Evolutionary conservation across 2,329 filamentous ascomycete genomes (phyloP).

Genomic region (Neonectria ditissima): DNA sequence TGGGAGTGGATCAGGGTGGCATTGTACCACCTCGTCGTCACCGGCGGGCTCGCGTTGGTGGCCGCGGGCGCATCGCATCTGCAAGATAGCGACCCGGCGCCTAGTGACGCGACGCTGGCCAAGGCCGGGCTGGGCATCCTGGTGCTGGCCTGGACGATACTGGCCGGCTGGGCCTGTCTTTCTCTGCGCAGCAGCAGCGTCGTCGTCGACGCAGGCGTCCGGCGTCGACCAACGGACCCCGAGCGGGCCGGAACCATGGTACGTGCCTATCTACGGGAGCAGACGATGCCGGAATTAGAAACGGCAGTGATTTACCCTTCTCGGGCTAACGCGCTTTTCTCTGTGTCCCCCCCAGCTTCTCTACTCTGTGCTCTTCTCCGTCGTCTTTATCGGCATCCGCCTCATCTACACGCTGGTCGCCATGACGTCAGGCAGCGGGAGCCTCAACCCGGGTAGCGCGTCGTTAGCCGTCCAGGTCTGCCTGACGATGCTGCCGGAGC

Average conservation of each 20-base stretch:
- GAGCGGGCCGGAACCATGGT: slow-evolving; percentile 18
- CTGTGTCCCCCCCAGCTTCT: no score
- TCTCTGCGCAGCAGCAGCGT: no score
- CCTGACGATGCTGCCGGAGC: slow-evolving; percentile 20
- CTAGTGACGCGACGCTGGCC: slow-evolving; percentile 14
- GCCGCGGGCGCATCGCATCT: slow-evolving; percentile 17
- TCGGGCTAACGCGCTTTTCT: background rate
- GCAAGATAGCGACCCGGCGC: slow-evolving; percentile 9
- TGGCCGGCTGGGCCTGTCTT: slow-evolving; percentile 12
- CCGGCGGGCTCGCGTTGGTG: slow-evolving; percentile 19
- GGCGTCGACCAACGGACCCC: background rate
- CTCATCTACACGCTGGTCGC: slow-evolving; percentile 23
- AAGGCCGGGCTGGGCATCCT: slow-evolving; percentile 24
- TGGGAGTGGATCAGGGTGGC: slow-evolving; percentile 26
- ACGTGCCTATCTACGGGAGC: background rate
- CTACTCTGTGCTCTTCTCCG: slow-evolving; percentile 15
- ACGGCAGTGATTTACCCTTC: no score
- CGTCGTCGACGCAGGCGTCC: no score
- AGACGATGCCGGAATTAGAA: background rate
- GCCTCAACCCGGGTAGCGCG: slow-evolving; percentile 16
- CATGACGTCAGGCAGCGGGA: slow-evolving; percentile 13
- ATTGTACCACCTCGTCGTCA: slow-evolving; percentile 18
- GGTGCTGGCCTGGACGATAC: slow-evolving; percentile 14
- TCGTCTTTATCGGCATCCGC: slow-evolving; percentile 27
- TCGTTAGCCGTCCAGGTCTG: slow-evolving; percentile 20